Evolutionary conservation across 768 basidiomycete genomes (phyloP).

Genomic region (Pleurotus djamor): DNA sequence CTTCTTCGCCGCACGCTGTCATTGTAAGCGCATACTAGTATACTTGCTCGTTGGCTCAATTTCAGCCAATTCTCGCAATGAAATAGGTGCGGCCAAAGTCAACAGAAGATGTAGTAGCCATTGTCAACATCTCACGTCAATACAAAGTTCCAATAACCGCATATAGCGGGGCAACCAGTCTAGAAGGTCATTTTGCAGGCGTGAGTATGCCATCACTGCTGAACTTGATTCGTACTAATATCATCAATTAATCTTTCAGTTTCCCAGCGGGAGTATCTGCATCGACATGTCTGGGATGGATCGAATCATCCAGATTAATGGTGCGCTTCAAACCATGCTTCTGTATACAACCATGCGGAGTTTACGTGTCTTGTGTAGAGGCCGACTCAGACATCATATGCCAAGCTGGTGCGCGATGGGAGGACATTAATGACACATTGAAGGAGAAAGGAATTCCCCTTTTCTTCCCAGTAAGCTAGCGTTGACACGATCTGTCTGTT

Average conservation of each 20-base stretch:
- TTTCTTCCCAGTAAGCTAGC: slow-evolving; percentile 75
- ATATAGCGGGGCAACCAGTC: slow-evolving; percentile 78
- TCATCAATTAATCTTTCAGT: slow-evolving; percentile 25
- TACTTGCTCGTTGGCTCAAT: neutral
- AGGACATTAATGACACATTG: slow-evolving; percentile 70
- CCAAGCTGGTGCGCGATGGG: slow-evolving; percentile 78
- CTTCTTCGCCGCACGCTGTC: slow-evolving; percentile 13
- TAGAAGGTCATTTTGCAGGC: slow-evolving; percentile 75
- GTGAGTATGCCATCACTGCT: slow-evolving; percentile 31
- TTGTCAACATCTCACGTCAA: slow-evolving; percentile 74
- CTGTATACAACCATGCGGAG: neutral
- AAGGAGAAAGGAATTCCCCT: slow-evolving; percentile 69
- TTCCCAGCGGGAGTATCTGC: slow-evolving; percentile 64
- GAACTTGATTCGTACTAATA: neutral
- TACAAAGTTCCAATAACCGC: slow-evolving; percentile 77
- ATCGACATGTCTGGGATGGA: slow-evolving; percentile 82
- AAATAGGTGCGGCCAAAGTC: slow-evolving; percentile 54
- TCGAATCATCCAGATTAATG: slow-evolving; percentile 70
- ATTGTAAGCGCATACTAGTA: slow-evolving; percentile 1
- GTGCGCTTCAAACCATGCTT: slow-evolving; percentile 24
- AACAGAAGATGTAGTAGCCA: slow-evolving; percentile 80
- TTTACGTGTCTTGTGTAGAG: slow-evolving; percentile 32
- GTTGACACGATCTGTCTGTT: neutral
- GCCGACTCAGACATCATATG: slow-evolving; percentile 73
- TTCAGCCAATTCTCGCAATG: neutral